phyloP scores from a whole-genome alignment of 495 filamentous ascomycete species.

The Trichocladium uniseriatum region DNA sequence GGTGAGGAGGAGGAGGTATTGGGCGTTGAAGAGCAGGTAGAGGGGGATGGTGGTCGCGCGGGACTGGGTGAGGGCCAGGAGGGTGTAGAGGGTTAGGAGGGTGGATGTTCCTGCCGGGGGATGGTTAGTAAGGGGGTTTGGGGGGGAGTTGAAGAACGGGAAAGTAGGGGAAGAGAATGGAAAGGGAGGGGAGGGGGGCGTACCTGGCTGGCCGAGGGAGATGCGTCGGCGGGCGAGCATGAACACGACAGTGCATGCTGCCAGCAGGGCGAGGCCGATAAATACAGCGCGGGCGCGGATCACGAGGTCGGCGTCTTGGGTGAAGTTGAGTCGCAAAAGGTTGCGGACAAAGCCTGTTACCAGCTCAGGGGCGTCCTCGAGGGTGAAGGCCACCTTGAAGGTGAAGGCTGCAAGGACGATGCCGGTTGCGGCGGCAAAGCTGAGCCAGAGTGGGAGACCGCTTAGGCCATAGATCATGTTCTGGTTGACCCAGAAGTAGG shows the following conservation, averaged over 20 bases:
- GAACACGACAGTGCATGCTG: slow-evolving; percentile 28
- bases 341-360: slow-evolving; percentile 43
- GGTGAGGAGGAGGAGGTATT: slow-evolving; percentile 45
- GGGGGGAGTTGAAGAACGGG: background rate
- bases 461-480: slow-evolving; percentile 29
- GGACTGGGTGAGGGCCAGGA: slow-evolving; percentile 83
- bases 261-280: slow-evolving; percentile 41
- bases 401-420: slow-evolving; percentile 52
- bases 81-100: slow-evolving; percentile 58
- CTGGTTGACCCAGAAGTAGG: slow-evolving; percentile 47
- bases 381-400: slow-evolving; percentile 77
- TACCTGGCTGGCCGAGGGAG: slow-evolving; percentile 20
- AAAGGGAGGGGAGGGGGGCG: background rate
- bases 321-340: slow-evolving; percentile 33
- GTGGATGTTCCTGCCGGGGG: slow-evolving; percentile 25
- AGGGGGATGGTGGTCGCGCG: slow-evolving; percentile 74
- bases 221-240: slow-evolving; percentile 15
- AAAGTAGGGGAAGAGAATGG: background rate
- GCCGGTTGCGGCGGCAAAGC: slow-evolving; percentile 21
- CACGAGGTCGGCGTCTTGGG: slow-evolving; percentile 41
- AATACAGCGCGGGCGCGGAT: slow-evolving; percentile 44
- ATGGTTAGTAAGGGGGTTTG: slow-evolving; percentile 3
- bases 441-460: slow-evolving; percentile 23
- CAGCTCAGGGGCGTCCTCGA: slow-evolving; percentile 78
- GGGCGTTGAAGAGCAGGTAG: slow-evolving; percentile 61